Conservation (phyloP, 2,329 filamentous ascomycete species). For the Colletotrichum caudatum region DNA sequence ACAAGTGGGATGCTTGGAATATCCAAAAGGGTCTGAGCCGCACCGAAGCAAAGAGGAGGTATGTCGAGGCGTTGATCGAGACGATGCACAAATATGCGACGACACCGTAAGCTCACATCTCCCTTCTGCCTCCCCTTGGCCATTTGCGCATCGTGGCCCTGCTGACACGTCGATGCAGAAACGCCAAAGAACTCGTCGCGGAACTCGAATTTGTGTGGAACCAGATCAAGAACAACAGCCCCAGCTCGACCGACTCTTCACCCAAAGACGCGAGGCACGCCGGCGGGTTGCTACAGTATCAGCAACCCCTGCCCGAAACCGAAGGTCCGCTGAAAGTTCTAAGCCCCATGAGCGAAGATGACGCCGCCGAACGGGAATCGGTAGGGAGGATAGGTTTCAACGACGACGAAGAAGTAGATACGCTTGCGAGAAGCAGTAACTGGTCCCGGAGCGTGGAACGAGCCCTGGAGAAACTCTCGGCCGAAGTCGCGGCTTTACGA, state of each 20-base stretch:
- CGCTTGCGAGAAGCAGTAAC: conserved; percentile 61
- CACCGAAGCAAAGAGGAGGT: conserved; percentile 93
- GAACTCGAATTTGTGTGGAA: conserved; percentile 99
- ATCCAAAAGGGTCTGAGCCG: conserved; percentile 83
- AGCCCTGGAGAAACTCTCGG: conserved; percentile 88
- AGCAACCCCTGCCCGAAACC: conserved; percentile 61
- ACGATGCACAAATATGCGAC: conserved; percentile 98
- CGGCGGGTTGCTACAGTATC: conserved; percentile 58
- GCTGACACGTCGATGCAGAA: conserved; percentile 57
- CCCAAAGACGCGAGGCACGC: conserved; percentile 58
- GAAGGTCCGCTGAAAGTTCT: conserved; percentile 76
- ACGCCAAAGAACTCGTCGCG: conserved; percentile 86
- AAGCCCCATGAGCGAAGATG: conserved; percentile 87
- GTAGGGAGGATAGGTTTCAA: conserved; percentile 59
- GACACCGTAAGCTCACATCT: conserved; percentile 71
- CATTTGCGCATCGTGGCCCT: conserved; percentile 13
- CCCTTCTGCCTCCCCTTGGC: neutral
- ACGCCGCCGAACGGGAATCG: conserved; percentile 72
- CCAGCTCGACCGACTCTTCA: conserved; percentile 70
- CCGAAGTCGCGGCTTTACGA: conserved; percentile 89
- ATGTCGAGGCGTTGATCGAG: conserved; percentile 93
- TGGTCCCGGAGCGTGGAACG: conserved; percentile 89
- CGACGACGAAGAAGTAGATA: conserved; percentile 60
- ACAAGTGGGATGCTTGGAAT: conserved; percentile 96
- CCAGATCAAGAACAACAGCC: conserved; percentile 90